Percentiles rank a stretch among this genome's conserved stretches.
Conservation (phyloP, 768 basidiomycete genomes). For the Ramaria sp. region DNA sequence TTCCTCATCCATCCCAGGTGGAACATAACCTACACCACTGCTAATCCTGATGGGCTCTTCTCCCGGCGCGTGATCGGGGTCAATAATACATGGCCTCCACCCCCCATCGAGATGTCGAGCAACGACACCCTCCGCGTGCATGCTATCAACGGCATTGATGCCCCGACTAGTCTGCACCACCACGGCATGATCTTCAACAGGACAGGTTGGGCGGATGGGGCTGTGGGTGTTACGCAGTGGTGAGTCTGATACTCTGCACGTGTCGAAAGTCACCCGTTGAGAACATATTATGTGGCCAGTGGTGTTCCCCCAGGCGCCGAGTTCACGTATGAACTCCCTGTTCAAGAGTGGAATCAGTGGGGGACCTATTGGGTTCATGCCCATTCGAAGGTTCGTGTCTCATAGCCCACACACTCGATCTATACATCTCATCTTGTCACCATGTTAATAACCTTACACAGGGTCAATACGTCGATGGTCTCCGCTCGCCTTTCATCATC, state of each 20-base stretch:
- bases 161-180: slow-evolving; percentile 68
- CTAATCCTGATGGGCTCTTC: slow-evolving; percentile 75
- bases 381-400: slow-evolving; percentile 38
- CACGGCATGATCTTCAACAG: slow-evolving; percentile 95
- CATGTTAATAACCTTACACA: slow-evolving; percentile 17
- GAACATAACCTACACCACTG: slow-evolving; percentile 81
- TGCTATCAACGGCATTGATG: slow-evolving; percentile 57
- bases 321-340: slow-evolving; percentile 66
- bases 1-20: slow-evolving; percentile 35
- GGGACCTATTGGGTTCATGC: slow-evolving; percentile 80
- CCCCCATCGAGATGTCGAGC: slow-evolving; percentile 61
- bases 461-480: slow-evolving; percentile 90
- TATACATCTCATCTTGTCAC: not conserved
- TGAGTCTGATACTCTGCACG: slow-evolving; percentile 19
- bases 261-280: not conserved
- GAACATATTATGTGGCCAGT: slow-evolving; percentile 23
- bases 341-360: slow-evolving; percentile 56
- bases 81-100: slow-evolving; percentile 94
- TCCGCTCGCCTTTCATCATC: slow-evolving; percentile 78
- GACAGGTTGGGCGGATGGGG: slow-evolving; percentile 84
- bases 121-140: slow-evolving; percentile 72
- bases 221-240: slow-evolving; percentile 77
- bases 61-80: slow-evolving; percentile 76
- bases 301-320: slow-evolving; percentile 67
- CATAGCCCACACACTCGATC: not conserved